Base-by-base conservation (phyloP, 2,329 filamentous ascomycete genomes). In the Neonectria hederae region DNA sequence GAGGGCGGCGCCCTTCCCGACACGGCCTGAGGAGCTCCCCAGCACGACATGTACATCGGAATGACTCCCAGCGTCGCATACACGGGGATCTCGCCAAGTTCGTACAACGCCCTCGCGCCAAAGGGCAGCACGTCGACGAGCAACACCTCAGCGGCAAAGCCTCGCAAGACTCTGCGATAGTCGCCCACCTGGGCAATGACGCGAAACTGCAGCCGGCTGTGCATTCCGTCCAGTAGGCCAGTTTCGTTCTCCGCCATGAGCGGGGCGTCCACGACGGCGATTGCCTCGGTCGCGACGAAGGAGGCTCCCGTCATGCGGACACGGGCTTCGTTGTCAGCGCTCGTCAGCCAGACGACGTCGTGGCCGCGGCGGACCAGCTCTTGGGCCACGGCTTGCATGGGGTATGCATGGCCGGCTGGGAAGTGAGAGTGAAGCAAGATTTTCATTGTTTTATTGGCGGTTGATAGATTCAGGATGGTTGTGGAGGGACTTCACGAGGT, bases 21-120 rank as follows among this genome's bases (percentile, higher is more conserved):
- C 7, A 74, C 74, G 2, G 76, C 72, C 5, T 76, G 67, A 2
- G 76, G 76, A 7, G 76, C 75, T 6, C 65, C 62, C 63, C 69
- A 67, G 21, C 62, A 60, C 13, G 76, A 78, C 46, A 74, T 74
- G 52, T 81, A 79, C 32, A 81, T 73, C 2, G 79, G 79, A 35
- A 80, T 79, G 3, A 81, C 78, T 4, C 79, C 79, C 10, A 81
- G 67, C 0, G 79, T 81, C 3, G 78, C 79, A 59, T 79, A 81
- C 0, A 64, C 66, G 0, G 76, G 76, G 2, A 78, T 68, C 63
- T 79, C 77, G 1, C 73, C 77, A 8, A 79, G 65, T 24, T 80
- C 78, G 13, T 69, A 69, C 48, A 80, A 54, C 2, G 78, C 78
- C n/a, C 72, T 74, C 1, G 76, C 77, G 5, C 78, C 78, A 26